A percentile compares a stretch with the other conserved stretches of the same genome.
Conservation (phyloP, 805 yeast genomes). For the Saccharomycopsis sp. region DNA sequence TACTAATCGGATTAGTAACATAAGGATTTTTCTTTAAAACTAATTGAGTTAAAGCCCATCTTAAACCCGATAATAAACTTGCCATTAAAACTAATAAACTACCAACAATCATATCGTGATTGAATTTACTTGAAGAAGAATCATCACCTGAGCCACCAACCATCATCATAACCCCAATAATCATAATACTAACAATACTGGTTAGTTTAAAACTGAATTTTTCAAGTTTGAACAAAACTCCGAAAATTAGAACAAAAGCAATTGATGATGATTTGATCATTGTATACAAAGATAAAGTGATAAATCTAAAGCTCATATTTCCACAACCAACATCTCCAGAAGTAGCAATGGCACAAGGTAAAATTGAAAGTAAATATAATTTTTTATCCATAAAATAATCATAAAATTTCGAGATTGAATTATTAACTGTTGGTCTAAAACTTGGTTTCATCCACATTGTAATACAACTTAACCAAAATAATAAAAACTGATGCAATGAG, state of each 20-base stretch:
- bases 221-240: slow-evolving; percentile 74
- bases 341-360: slow-evolving; percentile 81
- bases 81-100: slow-evolving; percentile 66
- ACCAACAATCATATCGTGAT: slow-evolving; percentile 37
- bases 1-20: slow-evolving; percentile 66
- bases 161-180: slow-evolving; percentile 82
- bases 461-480: slow-evolving; percentile 41
- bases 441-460: slow-evolving; percentile 37
- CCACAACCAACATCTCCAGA: slow-evolving; percentile 94
- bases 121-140: slow-evolving; percentile 15
- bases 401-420: slow-evolving; percentile 5
- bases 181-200: slow-evolving; percentile 68
- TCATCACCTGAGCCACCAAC: slow-evolving; percentile 35
- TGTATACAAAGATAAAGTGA: slow-evolving; percentile 78
- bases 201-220: slow-evolving; percentile 56
- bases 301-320: slow-evolving; percentile 69
- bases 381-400: slow-evolving; percentile 24
- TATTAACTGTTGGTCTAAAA: slow-evolving; percentile 29
- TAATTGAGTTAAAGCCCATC: slow-evolving; percentile 93
- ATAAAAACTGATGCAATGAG: slow-evolving; percentile 69
- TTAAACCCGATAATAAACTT: slow-evolving; percentile 73
- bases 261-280: slow-evolving; percentile 86
- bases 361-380: slow-evolving; percentile 41
- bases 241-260: slow-evolving; percentile 82
- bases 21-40: slow-evolving; percentile 50